Conservation (phyloP, 495 filamentous ascomycete genomes). For the Talaromyces proteolyticus region DNA sequence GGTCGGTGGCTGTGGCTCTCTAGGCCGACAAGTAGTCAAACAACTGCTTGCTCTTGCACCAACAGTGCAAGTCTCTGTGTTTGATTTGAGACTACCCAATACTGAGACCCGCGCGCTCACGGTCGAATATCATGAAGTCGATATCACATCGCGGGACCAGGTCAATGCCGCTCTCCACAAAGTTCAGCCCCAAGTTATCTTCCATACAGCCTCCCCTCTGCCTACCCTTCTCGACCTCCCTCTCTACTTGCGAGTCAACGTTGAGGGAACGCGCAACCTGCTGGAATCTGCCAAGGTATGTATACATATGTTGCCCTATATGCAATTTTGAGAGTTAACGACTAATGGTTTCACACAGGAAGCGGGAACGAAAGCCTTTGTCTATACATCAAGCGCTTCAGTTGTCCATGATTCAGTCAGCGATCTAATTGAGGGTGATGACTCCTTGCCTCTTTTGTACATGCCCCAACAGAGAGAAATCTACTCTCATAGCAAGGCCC, state of each 20-base stretch:
- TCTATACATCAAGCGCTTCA: constrained; percentile 77
- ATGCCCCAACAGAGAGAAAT: constrained; percentile 58
- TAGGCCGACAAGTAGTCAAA: constrained; percentile 29
- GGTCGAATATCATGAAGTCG: constrained; percentile 56
- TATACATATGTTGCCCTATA: background rate
- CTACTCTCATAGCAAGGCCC: constrained; percentile 67
- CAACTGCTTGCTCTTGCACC: constrained; percentile 19
- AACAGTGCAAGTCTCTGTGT: constrained; percentile 50
- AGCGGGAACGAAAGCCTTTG: constrained; percentile 62
- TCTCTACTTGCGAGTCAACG: constrained; percentile 58
- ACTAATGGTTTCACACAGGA: too few species aligned
- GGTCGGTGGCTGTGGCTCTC: constrained; percentile 29
- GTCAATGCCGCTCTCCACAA: constrained; percentile 50
- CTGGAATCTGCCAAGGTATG: constrained; percentile 54
- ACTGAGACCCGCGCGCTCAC: constrained; percentile 34
- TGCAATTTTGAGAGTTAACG: too few species aligned
- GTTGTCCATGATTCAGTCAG: constrained; percentile 60
- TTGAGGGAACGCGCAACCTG: constrained; percentile 65
- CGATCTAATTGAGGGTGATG: constrained; percentile 73
- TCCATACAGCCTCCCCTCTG: constrained; percentile 70
- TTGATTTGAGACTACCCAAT: constrained; percentile 64
- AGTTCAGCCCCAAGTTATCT: constrained; percentile 63
- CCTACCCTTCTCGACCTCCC: constrained; percentile 21
- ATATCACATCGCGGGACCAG: constrained; percentile 58
- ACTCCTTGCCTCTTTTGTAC: constrained; percentile 59